These are phyloP conservation scores for Daldinia concentrica DNA, from an alignment of 495 filamentous ascomycete genomes.

Conservation along the genomic window DNA sequence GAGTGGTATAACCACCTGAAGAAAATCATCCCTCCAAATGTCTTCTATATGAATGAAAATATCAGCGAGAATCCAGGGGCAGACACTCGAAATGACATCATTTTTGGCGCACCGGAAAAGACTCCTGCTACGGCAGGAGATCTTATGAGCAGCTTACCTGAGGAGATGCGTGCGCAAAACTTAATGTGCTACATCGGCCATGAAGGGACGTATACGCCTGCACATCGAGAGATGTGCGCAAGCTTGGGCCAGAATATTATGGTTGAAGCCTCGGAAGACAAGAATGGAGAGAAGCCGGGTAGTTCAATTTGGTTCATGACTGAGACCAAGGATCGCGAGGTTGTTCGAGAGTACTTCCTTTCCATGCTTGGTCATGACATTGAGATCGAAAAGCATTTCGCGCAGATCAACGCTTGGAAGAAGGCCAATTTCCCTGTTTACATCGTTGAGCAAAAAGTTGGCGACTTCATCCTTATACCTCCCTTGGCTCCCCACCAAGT, in stretches of 20 bases:
- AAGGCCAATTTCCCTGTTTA: conserved; percentile 91
- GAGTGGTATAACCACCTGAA: conserved; percentile 84
- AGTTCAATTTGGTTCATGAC: conserved; percentile 99
- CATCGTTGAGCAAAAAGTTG: conserved; percentile 89
- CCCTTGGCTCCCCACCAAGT: conserved; percentile 97
- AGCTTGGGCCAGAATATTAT: conserved; percentile 97
- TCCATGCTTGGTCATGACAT: conserved; percentile 93
- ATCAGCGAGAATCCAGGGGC: conserved; percentile 58
- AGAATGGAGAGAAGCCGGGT: conserved; percentile 76
- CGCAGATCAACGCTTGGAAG: conserved; percentile 91
- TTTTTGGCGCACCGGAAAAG: conserved; percentile 58
- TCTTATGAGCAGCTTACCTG: conserved; percentile 91
- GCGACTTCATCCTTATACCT: conserved; percentile 95
- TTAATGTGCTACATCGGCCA: conserved; percentile 99
- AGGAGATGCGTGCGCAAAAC: conserved; percentile 88
- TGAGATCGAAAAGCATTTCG: conserved; percentile 95
- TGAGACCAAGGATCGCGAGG: conserved; percentile 83
- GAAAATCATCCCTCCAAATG: conserved; percentile 74
- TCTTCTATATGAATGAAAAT: conserved; percentile 89
- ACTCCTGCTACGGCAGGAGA: conserved; percentile 71
- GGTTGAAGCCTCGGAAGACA: conserved; percentile 84
- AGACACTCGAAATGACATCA: conserved; percentile 48
- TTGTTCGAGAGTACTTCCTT: conserved; percentile 91
- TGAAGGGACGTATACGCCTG: conserved; percentile 96
- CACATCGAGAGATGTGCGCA: conserved; percentile 97